phyloP scores from a whole-genome alignment of 768 basidiomycete species.

The Pulveroboletus sp. region DNA sequence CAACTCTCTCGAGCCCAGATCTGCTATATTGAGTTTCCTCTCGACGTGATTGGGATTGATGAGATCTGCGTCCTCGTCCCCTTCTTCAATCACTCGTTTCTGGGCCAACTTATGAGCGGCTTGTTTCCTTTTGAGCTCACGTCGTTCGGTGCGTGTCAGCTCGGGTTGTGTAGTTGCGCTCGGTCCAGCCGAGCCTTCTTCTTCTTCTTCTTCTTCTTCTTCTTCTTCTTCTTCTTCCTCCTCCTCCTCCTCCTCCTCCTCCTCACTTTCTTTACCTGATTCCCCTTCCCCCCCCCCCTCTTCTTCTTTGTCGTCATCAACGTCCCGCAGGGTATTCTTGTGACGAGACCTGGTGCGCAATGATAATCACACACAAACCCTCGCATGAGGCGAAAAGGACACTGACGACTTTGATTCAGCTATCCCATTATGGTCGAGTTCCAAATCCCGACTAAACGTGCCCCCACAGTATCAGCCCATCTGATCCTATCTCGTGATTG shows the following conservation, averaged over 20 bases:
- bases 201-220: constrained; percentile 40
- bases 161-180: constrained; percentile 41
- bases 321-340: constrained; percentile 31
- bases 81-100: constrained; percentile 38
- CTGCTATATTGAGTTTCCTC: constrained; percentile 74
- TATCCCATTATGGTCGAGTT: constrained; percentile 52
- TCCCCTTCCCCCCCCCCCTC: constrained; percentile 26
- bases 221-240: constrained; percentile 39
- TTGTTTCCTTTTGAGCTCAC: constrained; percentile 82
- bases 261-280: too few species aligned
- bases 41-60: constrained; percentile 74
- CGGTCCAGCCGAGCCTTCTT: constrained; percentile 32
- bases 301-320: constrained; percentile 36
- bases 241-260: constrained; percentile 37
- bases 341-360: constrained; percentile 15
- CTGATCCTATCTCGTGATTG: constrained; percentile 5
- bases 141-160: constrained; percentile 65
- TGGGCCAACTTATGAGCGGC: constrained; percentile 41
- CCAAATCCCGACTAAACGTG: constrained; percentile 50
- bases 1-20: constrained; percentile 62
- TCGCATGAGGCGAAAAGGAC: constrained; percentile 4
- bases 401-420: constrained; percentile 48
- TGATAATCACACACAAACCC: constrained; percentile 9
- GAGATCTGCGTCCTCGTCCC: constrained; percentile 63
- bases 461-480: constrained; percentile 3